These are phyloP conservation scores for Candida krabiensis DNA, from an alignment of 805 yeast genomes.

Conservation along the genomic window DNA sequence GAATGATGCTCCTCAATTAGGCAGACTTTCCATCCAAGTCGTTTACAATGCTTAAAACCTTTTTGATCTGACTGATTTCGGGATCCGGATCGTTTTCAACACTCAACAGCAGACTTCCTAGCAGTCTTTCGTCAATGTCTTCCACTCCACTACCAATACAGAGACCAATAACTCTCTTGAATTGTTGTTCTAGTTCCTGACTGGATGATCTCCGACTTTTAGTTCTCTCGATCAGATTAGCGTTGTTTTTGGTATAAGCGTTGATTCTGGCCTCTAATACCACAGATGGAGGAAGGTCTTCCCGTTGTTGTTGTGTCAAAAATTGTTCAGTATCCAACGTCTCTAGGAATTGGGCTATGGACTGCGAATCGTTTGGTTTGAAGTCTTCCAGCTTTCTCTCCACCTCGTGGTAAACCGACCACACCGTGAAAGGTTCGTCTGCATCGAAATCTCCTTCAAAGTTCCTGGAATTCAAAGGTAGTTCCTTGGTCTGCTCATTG, in stretches of 20 bases:
- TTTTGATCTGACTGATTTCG: constrained; percentile 34
- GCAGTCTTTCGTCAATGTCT: constrained; percentile 57
- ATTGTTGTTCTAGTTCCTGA: constrained; percentile 65
- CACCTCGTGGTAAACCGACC: constrained; percentile 57
- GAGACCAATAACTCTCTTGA: constrained; percentile 81
- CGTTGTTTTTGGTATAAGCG: constrained; percentile 76
- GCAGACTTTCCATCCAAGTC: constrained; percentile 22
- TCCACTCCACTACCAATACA: constrained; percentile 86
- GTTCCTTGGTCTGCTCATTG: constrained; percentile 35
- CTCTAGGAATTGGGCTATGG: constrained; percentile 11
- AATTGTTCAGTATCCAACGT: constrained; percentile 11
- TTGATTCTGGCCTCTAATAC: constrained; percentile 73
- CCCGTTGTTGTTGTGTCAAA: constrained; percentile 13
- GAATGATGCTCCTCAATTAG: no score
- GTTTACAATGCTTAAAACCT: constrained; percentile 34
- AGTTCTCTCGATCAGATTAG: constrained; percentile 51
- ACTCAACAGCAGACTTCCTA: constrained; percentile 84
- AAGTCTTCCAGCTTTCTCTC: constrained; percentile 36
- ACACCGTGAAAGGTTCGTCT: constrained; percentile 85
- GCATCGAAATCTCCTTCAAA: constrained; percentile 70
- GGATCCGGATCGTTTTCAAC: constrained; percentile 81
- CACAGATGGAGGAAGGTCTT: constrained; percentile 45
- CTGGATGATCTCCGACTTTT: constrained; percentile 53
- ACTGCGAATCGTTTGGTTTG: constrained; percentile 5
- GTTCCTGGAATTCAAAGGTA: constrained; percentile 35